Evolutionary conservation across 1,139 yeast genomes (phyloP), one percentile per base, ranked within the genome.

Genomic region (Blastobotrys elegans): DNA sequence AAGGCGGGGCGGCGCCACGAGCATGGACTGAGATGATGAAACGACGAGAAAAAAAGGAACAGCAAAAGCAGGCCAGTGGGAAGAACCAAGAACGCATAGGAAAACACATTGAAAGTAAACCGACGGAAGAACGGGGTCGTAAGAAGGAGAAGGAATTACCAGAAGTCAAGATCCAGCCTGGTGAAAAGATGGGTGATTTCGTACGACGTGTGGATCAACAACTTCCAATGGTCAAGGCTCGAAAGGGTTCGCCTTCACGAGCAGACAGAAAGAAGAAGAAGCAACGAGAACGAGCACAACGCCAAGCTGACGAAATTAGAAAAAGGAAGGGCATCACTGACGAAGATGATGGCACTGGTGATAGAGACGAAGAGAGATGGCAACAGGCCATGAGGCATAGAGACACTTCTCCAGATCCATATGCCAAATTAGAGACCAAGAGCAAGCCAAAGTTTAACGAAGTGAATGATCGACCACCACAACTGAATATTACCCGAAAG

Each of bases 381-480:
- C 34, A 20, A 54, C 52, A 16, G 59, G 56, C 24, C 60, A 57
- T 14, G 56, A 55, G 16, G 59, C 31, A 30, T 10, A 50, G 70
- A 16, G 67, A 63, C 16, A 44, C 57, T 4, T 65, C 69, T 4
- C 71, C 71, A 1, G 74, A 70, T 52, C 71, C 73, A 1, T 70
- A 72, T 72, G 68, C 66, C 4, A 56, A 54, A 14, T 53, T 70
- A 21, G 61, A 65, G 33, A 51, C 62, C 29, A 54, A 56, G 37
- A 46, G 51, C 14, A 43, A 49, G 31, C 71, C 73, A 30, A 68
- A 67, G 54, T 70, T 70, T 47, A 71, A 71, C 7, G 74, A 70
- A 29, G 67, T 68, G 2, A 73, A 64, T 0, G 71, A 68, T 37
- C 56, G 67, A 13, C 74, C 74, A 4, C 74, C 74, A 1, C 66